These are phyloP conservation scores for Stephanodiscus minutulus DNA, from an alignment of 108 stramenopile genomes.

Conservation along the genomic window DNA sequence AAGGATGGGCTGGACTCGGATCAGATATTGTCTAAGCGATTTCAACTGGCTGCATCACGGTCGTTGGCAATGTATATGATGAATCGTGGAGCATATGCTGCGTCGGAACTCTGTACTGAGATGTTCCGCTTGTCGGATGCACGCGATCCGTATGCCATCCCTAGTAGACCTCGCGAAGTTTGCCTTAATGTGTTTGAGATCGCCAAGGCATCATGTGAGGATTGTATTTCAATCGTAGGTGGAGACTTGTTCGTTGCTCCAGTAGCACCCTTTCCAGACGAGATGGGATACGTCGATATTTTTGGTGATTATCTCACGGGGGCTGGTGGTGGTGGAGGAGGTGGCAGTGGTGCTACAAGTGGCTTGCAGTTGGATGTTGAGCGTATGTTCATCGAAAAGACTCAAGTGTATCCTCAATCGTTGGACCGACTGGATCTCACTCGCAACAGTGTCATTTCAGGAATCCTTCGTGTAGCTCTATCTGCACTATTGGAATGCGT, in stretches of 20 bases:
- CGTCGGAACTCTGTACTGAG: constrained; percentile 39
- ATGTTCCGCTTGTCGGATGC: constrained; percentile 41
- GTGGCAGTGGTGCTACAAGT: constrained; percentile 45
- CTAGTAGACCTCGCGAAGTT: constrained; percentile 53
- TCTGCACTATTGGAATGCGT: constrained; percentile 64
- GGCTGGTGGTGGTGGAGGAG: constrained; percentile 22
- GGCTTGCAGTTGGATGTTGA: constrained; percentile 84
- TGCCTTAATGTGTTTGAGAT: constrained; percentile 58
- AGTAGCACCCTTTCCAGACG: constrained; percentile 66
- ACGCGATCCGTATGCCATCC: constrained; percentile 52
- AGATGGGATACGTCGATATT: constrained; percentile 50
- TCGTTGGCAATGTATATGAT: constrained; percentile 65
- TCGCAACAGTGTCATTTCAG: constrained; percentile 61
- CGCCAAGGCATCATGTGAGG: constrained; percentile 59
- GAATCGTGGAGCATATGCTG: constrained; percentile 65
- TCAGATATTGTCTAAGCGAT: constrained; percentile 52
- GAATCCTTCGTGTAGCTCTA: constrained; percentile 64
- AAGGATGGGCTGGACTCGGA: constrained; percentile 56
- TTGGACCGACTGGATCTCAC: constrained; percentile 54
- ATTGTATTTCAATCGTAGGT: constrained; percentile 76
- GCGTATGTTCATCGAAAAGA: constrained; percentile 84
- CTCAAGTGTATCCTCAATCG: constrained; percentile 65
- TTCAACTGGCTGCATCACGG: constrained; percentile 74
- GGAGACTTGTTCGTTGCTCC: constrained; percentile 65
- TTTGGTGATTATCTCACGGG: constrained; percentile 40